Evolutionary conservation across 2,329 filamentous ascomycete genomes (phyloP).

Genomic region (Immersiporthe knoxdaviesiana): DNA sequence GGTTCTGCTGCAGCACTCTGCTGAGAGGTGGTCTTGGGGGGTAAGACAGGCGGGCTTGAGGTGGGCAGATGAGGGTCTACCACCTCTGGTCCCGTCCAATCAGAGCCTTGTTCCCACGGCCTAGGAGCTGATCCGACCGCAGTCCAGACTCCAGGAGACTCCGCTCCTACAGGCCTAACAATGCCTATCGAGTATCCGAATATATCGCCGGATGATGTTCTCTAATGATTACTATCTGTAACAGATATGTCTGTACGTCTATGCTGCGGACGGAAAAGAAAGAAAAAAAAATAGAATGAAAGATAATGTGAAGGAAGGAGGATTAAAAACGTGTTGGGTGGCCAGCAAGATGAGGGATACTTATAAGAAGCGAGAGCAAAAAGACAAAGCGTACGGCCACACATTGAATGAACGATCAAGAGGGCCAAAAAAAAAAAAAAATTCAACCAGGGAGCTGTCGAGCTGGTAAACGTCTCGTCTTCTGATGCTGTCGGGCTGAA

Average conservation of each 20-base stretch:
- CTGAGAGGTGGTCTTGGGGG: neutral
- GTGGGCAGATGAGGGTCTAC: conserved; percentile 9
- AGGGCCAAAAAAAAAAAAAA: neutral
- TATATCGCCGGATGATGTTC: conserved; percentile 3
- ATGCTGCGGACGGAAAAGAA: too few relatives aligned
- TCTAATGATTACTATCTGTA: neutral
- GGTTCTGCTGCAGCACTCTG: neutral
- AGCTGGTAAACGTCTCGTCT: neutral
- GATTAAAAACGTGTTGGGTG: neutral
- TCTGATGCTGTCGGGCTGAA: neutral
- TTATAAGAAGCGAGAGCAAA: neutral
- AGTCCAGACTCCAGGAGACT: conserved; percentile 1
- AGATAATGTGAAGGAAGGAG: neutral
- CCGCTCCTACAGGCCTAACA: neutral
- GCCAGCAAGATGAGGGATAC: neutral
- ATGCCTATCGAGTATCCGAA: neutral
- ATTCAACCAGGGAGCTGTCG: neutral
- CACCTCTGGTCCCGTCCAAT: neutral
- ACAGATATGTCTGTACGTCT: neutral
- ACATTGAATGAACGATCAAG: neutral
- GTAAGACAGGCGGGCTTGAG: neutral
- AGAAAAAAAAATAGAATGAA: too few relatives aligned
- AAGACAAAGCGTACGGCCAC: neutral
- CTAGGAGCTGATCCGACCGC: neutral
- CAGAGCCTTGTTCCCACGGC: neutral